Conservation (phyloP, 208 protist genomes). For the Leishmania braziliensis region DNA sequence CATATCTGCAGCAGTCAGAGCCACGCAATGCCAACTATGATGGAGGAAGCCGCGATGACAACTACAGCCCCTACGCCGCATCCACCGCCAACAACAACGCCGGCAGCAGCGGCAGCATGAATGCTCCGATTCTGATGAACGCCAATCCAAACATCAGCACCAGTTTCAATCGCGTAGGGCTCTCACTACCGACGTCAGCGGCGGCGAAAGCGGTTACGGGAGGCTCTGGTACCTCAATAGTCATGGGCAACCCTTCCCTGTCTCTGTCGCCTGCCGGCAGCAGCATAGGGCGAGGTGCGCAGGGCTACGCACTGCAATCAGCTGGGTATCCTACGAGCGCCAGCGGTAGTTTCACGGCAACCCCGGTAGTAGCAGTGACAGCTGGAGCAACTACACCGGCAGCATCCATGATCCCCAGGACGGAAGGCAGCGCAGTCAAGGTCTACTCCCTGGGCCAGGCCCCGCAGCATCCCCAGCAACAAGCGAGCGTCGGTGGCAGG, state of each 20-base stretch:
- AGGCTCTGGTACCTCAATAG: background rate
- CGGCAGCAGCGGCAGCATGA: background rate
- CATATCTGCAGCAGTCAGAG: background rate
- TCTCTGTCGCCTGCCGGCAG: background rate
- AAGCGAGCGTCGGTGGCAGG: slow-evolving; percentile 1
- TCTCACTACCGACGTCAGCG: background rate
- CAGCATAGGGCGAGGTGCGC: background rate
- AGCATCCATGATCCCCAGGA: background rate
- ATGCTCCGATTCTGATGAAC: background rate
- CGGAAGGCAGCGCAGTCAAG: background rate
- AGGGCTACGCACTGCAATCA: background rate
- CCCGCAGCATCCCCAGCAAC: background rate
- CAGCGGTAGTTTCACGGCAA: background rate
- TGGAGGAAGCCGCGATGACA: background rate
- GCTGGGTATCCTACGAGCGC: slow-evolving; percentile 1
- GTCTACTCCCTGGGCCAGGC: background rate
- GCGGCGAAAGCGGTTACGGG: background rate
- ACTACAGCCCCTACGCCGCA: background rate
- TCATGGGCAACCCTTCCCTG: background rate
- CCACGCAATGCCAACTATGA: background rate
- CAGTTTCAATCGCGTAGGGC: background rate
- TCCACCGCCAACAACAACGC: background rate
- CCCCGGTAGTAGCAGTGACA: background rate
- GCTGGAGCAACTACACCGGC: background rate
- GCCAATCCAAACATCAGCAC: background rate